Evolutionary conservation across 306 rosid genomes (phyloP).

Genomic region (Cajanus cajan): DNA sequence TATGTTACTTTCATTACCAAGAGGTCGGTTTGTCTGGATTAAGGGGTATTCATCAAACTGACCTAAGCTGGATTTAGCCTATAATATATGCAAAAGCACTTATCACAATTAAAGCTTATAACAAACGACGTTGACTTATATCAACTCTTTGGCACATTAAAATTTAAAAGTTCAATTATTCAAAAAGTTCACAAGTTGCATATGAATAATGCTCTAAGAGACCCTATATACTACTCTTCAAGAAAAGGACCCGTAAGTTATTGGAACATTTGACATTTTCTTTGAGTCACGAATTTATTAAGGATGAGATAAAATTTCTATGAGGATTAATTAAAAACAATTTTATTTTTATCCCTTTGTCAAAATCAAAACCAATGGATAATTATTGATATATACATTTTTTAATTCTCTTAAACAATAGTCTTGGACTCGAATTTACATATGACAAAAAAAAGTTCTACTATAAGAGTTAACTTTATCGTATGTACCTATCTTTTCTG

Average conservation of each 20-base stretch:
- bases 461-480: too few relatives aligned
- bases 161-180: not conserved
- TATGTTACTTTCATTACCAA: not conserved
- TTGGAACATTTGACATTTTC: not conserved
- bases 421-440: not conserved
- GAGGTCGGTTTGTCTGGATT: constrained; percentile 17
- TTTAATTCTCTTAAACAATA: not conserved
- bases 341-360: not conserved
- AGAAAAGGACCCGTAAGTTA: not conserved
- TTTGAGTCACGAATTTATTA: not conserved
- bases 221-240: not conserved
- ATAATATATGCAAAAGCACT: constrained; percentile 2
- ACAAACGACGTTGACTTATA: not conserved
- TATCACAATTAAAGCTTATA: not conserved
- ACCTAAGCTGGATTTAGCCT: not conserved
- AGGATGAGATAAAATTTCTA: not conserved
- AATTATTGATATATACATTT: not conserved
- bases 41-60: not conserved
- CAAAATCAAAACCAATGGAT: not conserved
- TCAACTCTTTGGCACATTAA: not conserved
- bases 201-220: not conserved
- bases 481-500: too few relatives aligned
- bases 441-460: too few relatives aligned
- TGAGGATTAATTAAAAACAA: not conserved
- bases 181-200: not conserved